Conservation (phyloP, 768 basidiomycete genomes). For the Tulasnella calospora region DNA sequence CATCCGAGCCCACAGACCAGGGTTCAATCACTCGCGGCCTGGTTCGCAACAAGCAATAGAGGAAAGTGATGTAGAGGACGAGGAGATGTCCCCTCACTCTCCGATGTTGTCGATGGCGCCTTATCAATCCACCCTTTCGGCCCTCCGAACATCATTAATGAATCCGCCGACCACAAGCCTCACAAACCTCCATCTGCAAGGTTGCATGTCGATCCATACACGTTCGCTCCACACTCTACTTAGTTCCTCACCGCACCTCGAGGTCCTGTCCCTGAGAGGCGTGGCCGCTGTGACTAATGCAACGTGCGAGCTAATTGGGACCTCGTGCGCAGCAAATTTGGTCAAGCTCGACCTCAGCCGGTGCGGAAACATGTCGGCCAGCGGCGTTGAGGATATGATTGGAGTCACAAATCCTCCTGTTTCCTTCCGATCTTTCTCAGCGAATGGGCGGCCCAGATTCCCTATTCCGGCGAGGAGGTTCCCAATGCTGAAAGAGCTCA, state of each 20-base stretch:
- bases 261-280: constrained; percentile 60
- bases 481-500: constrained; percentile 52
- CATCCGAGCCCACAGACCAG: background rate
- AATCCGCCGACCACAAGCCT: constrained; percentile 51
- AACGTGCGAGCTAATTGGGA: constrained; percentile 64
- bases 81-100: constrained; percentile 40
- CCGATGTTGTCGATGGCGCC: constrained; percentile 49
- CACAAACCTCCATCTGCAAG: constrained; percentile 63
- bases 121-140: background rate
- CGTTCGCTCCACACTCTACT: constrained; percentile 67
- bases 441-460: constrained; percentile 43
- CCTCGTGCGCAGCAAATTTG: constrained; percentile 50
- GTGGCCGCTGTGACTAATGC: constrained; percentile 63
- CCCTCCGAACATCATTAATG: background rate
- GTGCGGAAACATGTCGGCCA: constrained; percentile 59
- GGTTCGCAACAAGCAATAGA: background rate
- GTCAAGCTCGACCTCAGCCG: constrained; percentile 62
- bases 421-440: constrained; percentile 32
- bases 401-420: constrained; percentile 27
- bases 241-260: constrained; percentile 55
- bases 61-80: background rate
- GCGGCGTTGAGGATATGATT: constrained; percentile 44
- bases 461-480: background rate
- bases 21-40: no score
- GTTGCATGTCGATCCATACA: constrained; percentile 62